A percentile compares a stretch with the other conserved stretches of the same genome.
Conservation (phyloP, 345 rosid genomes). For the Eucalyptus polyanthemos region DNA sequence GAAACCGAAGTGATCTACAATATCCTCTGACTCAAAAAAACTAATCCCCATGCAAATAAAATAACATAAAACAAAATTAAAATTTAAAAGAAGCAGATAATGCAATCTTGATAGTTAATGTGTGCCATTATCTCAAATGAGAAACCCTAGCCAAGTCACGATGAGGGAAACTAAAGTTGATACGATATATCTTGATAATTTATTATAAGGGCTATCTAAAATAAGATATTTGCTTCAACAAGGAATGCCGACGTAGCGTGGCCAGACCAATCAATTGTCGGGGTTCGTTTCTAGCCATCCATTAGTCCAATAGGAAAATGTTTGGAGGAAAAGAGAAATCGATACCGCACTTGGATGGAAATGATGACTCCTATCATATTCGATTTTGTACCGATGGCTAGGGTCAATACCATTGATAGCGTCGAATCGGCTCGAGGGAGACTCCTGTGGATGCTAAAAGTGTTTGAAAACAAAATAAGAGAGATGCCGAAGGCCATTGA, state of each 20-base stretch:
- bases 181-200: background rate
- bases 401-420: background rate
- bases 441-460: background rate
- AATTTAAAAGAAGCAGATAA: background rate
- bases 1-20: background rate
- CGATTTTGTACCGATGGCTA: accelerated
- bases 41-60: background rate
- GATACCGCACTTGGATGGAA: background rate
- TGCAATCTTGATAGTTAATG: background rate
- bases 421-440: background rate
- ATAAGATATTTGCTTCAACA: background rate
- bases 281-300: background rate
- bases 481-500: background rate
- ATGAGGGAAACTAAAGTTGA: background rate
- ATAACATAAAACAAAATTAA: background rate
- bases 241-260: background rate
- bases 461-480: background rate
- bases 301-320: background rate
- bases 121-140: background rate
- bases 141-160: background rate
- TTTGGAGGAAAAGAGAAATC: background rate
- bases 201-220: background rate
- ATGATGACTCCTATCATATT: background rate
- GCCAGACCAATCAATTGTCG: background rate
- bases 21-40: background rate